Conservation (phyloP, 140 eudicot genomes). For the Senecio squalidus region DNA sequence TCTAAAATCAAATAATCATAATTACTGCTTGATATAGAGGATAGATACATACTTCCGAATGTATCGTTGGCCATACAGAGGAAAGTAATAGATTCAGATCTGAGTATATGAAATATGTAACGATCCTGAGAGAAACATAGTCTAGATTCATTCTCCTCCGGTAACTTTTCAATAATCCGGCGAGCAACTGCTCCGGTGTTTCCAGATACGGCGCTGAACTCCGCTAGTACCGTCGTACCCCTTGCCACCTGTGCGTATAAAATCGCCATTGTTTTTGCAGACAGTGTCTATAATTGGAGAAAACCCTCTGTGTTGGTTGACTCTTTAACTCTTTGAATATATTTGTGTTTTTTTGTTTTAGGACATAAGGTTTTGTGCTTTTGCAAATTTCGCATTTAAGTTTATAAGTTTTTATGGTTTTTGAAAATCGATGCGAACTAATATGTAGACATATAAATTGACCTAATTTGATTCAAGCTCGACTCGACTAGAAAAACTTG, state of each 20-base stretch:
- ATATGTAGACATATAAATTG: no score
- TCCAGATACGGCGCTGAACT: slow-evolving; percentile 94
- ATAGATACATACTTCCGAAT: slow-evolving; percentile 66
- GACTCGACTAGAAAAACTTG: no score
- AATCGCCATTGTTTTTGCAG: slow-evolving; percentile 62
- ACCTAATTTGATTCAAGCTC: no score
- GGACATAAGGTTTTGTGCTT: no score
- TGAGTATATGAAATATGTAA: slow-evolving; percentile 80
- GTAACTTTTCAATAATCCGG: slow-evolving; percentile 85
- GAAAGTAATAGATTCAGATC: slow-evolving; percentile 71
- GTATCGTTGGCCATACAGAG: slow-evolving; percentile 98
- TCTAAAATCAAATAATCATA: background rate
- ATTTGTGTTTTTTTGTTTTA: background rate
- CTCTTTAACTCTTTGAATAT: background rate
- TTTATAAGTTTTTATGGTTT: no score
- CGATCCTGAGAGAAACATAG: slow-evolving; percentile 94
- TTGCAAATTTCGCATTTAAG: no score
- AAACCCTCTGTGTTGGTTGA: background rate
- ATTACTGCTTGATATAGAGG: background rate
- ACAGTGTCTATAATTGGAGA: background rate
- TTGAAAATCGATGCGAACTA: no score
- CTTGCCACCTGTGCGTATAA: slow-evolving; percentile 90
- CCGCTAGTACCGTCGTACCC: slow-evolving; percentile 94
- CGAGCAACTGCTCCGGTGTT: slow-evolving; percentile 92
- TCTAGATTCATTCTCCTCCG: slow-evolving; percentile 62